Evolutionary conservation across 2,329 filamentous ascomycete species (phyloP), one percentile per base, ranked within the genome.

Genomic region (Alternaria sp.): DNA sequence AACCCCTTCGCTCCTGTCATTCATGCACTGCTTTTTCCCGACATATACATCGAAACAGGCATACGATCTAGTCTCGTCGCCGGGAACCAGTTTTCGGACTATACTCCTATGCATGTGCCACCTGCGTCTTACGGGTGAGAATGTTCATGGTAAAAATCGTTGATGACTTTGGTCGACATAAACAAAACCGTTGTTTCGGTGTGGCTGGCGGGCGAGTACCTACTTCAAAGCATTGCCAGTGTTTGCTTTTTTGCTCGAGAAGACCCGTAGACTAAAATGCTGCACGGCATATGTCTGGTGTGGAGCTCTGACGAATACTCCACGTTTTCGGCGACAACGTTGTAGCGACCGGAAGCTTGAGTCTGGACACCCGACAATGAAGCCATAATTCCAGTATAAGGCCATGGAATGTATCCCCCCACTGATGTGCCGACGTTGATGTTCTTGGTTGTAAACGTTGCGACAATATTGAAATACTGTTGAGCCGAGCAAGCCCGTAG

Each of bases 141-240:
- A 20, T 16, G 20, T 38, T 50, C 30, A 50, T 16, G 14, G 16
- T 32, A 50, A 22, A 25, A 50, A 36, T 50, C 20, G 32, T 36
- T 36, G 46, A 36, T 27, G 46, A 50, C 32, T 50, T 50, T 50
- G 46, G 46, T 50, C 32, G 46, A 50, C 46, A 50, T 50, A 50
- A 50, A 20, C 46, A 50, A 50, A 20, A 5, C 46, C 12, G 32
- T 9, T 50, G 46, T 50, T 50, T 50, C 46, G 46, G 46, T 50
- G 46, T 50, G 46, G 46, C 46, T 25, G 46, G 32, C 34, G 46
- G 46, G 46, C 46, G 46, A 50, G 46, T 50, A 50, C 46, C 32
- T 34, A 50, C 14, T 38, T 50, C 32, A 34, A 50, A 11, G 46
- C 46, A 36, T 50, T 14, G 36, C 20, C 10, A 11, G 46, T 38